Conservation (phyloP, 306 rosid species). For the Citrullus amarus region DNA sequence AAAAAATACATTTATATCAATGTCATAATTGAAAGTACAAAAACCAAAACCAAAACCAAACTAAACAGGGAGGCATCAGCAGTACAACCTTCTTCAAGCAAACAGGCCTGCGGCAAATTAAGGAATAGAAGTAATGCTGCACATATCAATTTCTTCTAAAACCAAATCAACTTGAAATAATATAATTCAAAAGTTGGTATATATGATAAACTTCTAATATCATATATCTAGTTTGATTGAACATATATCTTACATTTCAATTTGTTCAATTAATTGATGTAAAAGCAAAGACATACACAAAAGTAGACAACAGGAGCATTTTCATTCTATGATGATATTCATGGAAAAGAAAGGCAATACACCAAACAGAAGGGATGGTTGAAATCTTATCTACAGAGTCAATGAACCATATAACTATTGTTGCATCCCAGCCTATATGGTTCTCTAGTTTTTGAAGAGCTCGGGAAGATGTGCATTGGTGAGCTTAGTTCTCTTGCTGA, state of each 20-base stretch:
- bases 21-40: no score
- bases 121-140: neutral
- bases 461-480: constrained; percentile 95
- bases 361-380: neutral
- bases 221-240: neutral
- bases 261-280: neutral
- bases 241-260: neutral
- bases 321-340: neutral
- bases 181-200: neutral
- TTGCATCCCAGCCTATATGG: neutral
- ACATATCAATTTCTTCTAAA: neutral
- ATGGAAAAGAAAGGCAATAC: neutral
- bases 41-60: no score
- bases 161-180: neutral
- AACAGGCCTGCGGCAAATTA: neutral
- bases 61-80: neutral
- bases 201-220: neutral
- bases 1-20: no score
- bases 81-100: neutral
- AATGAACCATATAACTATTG: neutral
- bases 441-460: constrained; percentile 51
- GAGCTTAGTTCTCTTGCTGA: constrained; percentile 90
- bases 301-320: neutral
- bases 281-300: neutral
- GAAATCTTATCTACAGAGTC: constrained; percentile 3